A percentile compares a stretch with the other conserved stretches of the same genome.
These are phyloP conservation scores for Botryotinia narcissicola DNA, from an alignment of 2,329 filamentous ascomycete species.

Conservation along the genomic window DNA sequence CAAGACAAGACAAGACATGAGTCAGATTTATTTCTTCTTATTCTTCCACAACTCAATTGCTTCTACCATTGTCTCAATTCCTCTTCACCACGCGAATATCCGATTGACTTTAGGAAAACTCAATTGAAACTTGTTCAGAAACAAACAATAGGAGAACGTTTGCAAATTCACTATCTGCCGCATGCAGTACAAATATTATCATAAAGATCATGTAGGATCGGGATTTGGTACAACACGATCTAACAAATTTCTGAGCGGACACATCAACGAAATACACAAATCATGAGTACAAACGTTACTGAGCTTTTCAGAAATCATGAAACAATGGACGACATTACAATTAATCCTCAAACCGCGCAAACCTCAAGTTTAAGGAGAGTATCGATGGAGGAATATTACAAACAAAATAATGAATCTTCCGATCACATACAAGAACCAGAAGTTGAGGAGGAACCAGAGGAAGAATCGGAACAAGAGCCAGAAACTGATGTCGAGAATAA, in stretches of 20 bases:
- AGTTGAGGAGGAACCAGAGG: conserved; percentile 10
- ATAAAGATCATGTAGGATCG: conserved; percentile 8
- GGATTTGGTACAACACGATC: not conserved
- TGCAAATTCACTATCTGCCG: conserved; percentile 3
- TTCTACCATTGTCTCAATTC: not conserved
- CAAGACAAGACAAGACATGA: conserved; percentile 5
- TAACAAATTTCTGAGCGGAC: not conserved
- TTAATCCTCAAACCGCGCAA: not conserved
- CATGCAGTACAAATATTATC: conserved; percentile 4
- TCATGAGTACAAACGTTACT: conserved; percentile 7
- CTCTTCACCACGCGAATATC: not conserved
- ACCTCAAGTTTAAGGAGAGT: conserved; percentile 1
- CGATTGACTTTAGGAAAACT: not conserved
- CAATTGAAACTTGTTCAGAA: conserved; percentile 1
- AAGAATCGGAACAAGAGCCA: not conserved
- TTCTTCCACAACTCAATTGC: not conserved
- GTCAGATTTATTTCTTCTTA: not conserved
- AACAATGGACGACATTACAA: conserved; percentile 17
- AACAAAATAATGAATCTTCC: conserved; percentile 11
- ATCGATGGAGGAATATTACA: conserved; percentile 17
- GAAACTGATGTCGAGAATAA: conserved; percentile 2
- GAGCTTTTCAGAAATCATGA: conserved; percentile 13
- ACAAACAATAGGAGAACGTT: conserved; percentile 8
- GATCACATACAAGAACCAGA: conserved; percentile 3
- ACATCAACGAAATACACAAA: conserved; percentile 3